Evolutionary conservation across 768 basidiomycete species (phyloP).

Genomic region (Hydnomerulius pinastri): DNA sequence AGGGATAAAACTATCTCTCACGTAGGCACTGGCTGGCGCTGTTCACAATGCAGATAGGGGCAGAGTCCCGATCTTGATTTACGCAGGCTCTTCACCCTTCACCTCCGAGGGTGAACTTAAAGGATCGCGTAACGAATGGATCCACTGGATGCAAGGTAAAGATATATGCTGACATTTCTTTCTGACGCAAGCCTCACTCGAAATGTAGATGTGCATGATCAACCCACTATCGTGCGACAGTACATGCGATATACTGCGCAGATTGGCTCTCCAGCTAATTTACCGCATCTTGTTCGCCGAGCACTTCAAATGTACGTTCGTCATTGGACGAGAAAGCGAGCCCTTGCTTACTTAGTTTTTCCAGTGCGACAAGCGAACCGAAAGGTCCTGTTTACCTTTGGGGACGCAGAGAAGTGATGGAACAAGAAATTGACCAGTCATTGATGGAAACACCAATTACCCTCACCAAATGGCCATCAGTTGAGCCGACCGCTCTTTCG

Average conservation of each 20-base stretch:
- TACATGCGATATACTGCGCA: conserved; percentile 73
- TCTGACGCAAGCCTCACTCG: background rate
- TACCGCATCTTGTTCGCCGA: conserved; percentile 52
- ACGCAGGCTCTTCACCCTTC: conserved; percentile 70
- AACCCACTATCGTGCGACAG: conserved; percentile 67
- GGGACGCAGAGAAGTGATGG: conserved; percentile 71
- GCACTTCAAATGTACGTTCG: conserved; percentile 61
- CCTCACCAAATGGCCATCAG: conserved; percentile 49
- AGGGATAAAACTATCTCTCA: background rate
- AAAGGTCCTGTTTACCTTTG: conserved; percentile 76
- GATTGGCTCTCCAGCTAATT: conserved; percentile 54
- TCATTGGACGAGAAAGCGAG: background rate
- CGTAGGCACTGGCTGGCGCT: conserved; percentile 65
- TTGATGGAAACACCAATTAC: conserved; percentile 33
- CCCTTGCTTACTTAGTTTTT: background rate
- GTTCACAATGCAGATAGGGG: conserved; percentile 71
- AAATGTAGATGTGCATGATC: conserved; percentile 64
- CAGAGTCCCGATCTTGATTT: conserved; percentile 65
- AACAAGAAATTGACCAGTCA: conserved; percentile 54
- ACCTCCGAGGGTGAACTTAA: conserved; percentile 55
- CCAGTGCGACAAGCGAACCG: conserved; percentile 67
- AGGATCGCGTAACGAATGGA: conserved; percentile 72
- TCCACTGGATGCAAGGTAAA: conserved; percentile 70
- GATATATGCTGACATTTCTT: background rate
- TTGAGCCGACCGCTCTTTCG: conserved; percentile 53